These are phyloP conservation scores for Mycena pura DNA, from an alignment of 768 basidiomycete genomes.

Conservation along the genomic window DNA sequence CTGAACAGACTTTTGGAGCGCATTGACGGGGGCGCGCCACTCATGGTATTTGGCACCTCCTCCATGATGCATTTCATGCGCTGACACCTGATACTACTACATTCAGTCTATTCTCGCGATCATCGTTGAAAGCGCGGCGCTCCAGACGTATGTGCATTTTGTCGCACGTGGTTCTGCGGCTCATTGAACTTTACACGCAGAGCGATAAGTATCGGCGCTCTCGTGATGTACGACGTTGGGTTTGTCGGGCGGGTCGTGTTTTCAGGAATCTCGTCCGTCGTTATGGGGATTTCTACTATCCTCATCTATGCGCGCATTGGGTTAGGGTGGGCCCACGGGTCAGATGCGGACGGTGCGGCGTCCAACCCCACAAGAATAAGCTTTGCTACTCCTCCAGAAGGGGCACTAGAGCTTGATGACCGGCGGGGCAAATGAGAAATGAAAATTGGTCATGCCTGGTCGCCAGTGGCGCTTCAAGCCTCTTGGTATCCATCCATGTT, in stretches of 20 bases:
- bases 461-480: too few species aligned
- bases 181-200: background rate
- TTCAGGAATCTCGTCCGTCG: background rate
- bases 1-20: background rate
- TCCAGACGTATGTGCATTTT: background rate
- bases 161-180: background rate
- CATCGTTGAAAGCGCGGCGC: constrained; percentile 6
- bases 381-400: too few species aligned
- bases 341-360: too few species aligned
- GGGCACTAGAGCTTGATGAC: too few species aligned
- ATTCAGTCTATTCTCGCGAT: background rate
- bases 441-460: too few species aligned
- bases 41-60: background rate
- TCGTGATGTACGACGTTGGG: background rate
- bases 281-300: background rate
- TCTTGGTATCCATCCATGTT: too few species aligned
- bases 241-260: background rate
- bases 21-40: background rate
- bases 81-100: background rate
- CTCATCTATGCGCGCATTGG: too few species aligned
- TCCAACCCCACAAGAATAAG: too few species aligned
- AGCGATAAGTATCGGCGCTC: background rate
- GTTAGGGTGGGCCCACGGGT: too few species aligned
- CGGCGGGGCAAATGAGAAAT: too few species aligned
- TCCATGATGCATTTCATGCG: background rate